phyloP scores from a whole-genome alignment of 2,329 filamentous ascomycete species.

The Colletotrichum cordylinicola region DNA sequence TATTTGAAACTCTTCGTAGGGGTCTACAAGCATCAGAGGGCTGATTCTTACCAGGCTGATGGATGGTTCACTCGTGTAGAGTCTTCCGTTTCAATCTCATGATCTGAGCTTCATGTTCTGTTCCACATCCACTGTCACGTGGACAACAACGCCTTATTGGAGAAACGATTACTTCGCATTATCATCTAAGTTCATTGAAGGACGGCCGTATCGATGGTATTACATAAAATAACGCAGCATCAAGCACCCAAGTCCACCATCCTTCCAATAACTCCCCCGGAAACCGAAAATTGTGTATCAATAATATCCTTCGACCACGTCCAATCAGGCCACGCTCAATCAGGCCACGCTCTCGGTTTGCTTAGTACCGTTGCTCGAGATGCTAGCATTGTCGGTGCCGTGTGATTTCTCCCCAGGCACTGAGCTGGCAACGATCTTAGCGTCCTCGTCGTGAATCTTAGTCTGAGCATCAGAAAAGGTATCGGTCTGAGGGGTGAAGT shows the following conservation, averaged over 20 bases:
- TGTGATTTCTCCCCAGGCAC: neutral
- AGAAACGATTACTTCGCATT: neutral
- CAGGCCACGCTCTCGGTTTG: neutral
- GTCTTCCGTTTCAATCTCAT: neutral
- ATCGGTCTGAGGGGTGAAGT: conserved; percentile 26
- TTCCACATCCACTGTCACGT: neutral
- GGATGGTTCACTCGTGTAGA: neutral
- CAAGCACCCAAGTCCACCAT: neutral
- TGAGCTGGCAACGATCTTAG: conserved; percentile 1
- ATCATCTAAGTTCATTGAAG: neutral
- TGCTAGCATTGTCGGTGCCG: neutral
- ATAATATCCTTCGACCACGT: neutral
- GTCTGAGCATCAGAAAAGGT: neutral
- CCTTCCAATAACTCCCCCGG: neutral
- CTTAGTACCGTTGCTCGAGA: neutral
- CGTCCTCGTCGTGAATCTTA: conserved; percentile 13
- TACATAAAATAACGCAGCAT: neutral
- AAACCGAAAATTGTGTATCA: neutral
- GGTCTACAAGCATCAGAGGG: accelerated
- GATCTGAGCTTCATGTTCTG: neutral
- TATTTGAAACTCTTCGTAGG: neutral
- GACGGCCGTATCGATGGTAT: conserved; percentile 9
- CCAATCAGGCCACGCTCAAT: neutral
- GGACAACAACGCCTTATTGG: neutral
- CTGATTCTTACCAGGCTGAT: neutral